Percentiles rank a stretch among this genome's conserved stretches.
phyloP scores from a whole-genome alignment of 2,329 filamentous ascomycete genomes.

The Teratosphaeria zuluensis region DNA sequence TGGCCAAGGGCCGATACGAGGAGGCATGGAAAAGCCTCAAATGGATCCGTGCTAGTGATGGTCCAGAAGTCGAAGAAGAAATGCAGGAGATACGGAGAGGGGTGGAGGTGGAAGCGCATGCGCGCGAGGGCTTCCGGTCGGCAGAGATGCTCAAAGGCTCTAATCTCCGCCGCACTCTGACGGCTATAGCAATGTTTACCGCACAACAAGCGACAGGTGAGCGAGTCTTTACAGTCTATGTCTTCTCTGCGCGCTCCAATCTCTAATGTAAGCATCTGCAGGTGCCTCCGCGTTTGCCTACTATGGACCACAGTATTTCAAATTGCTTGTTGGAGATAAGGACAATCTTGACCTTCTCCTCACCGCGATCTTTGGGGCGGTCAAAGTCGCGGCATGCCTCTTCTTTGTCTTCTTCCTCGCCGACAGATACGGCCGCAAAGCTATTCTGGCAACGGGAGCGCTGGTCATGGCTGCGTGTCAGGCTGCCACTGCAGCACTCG shows the following conservation, averaged over 20 bases:
- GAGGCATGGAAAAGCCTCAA: constrained; percentile 40
- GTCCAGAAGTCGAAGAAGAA: constrained; percentile 31
- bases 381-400: constrained; percentile 43
- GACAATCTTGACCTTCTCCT: constrained; percentile 38
- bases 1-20: constrained; percentile 34
- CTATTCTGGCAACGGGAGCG: constrained; percentile 21
- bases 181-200: constrained; percentile 40
- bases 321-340: constrained; percentile 37
- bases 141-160: constrained; percentile 36
- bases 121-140: constrained; percentile 20
- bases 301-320: constrained; percentile 47
- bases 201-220: constrained; percentile 42
- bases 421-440: constrained; percentile 39
- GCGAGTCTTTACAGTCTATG: not conserved
- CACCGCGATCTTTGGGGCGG: constrained; percentile 44
- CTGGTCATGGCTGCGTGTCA: constrained; percentile 28
- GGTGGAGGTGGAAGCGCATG: constrained; percentile 37
- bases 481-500: constrained; percentile 23
- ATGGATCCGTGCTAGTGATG: constrained; percentile 42
- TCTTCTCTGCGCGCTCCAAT: not conserved
- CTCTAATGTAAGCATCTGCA: not conserved
- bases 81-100: constrained; percentile 43
- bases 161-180: constrained; percentile 35
- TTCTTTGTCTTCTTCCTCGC: constrained; percentile 45
- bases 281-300: constrained; percentile 46